Evolutionary conservation across 2,329 filamentous ascomycete species (phyloP), one percentile per base, ranked within the genome.

Genomic region (Corinectria fuckeliana): DNA sequence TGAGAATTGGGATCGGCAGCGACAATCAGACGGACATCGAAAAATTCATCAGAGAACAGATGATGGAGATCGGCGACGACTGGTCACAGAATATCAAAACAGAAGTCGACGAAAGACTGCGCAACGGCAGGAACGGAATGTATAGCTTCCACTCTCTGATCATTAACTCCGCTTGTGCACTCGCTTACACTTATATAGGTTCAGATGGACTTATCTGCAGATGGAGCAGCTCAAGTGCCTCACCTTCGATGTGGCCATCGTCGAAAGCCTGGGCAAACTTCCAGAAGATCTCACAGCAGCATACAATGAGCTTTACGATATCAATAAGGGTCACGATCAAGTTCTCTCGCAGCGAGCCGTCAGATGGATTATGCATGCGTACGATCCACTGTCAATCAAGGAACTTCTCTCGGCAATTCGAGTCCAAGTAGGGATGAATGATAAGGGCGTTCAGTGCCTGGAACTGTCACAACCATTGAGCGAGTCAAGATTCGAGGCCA

Each of bases 141-240:
- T 26, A 5, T 3, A 14, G 9, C 3, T n/a, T n/a, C n/a, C n/a
- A n/a, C n/a, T n/a, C n/a, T n/a, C n/a, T n/a, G n/a, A n/a, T n/a
- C n/a, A n/a, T n/a, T n/a, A n/a, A n/a, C n/a, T n/a, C n/a, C n/a
- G n/a, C n/a, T n/a, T n/a, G n/a, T n/a, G n/a, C n/a, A 18, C 21
- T 28, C 23, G 25, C 42, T 49, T 9, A 55, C 26, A 48, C 7
- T 23, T 38, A 5, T 4, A 30, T 14, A 57, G 54, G 54, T 57
- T 57, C 38, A 50, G 54, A 39, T 57, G 47, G 47, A 25, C 38
- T 0, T 47, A 45, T 18, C 54, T 57, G 4, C 54, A 51, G 47
- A 50, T 47, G 54, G 38, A 47, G 20, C n/a, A 16, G 3, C 39
- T 57, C 10, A 45, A 30, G 28, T 16, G 8, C 4, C 36, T 18